Percentiles rank a stretch among this genome's conserved stretches.
Conservation (phyloP, 768 basidiomycete species). For the Suillus variegatus region DNA sequence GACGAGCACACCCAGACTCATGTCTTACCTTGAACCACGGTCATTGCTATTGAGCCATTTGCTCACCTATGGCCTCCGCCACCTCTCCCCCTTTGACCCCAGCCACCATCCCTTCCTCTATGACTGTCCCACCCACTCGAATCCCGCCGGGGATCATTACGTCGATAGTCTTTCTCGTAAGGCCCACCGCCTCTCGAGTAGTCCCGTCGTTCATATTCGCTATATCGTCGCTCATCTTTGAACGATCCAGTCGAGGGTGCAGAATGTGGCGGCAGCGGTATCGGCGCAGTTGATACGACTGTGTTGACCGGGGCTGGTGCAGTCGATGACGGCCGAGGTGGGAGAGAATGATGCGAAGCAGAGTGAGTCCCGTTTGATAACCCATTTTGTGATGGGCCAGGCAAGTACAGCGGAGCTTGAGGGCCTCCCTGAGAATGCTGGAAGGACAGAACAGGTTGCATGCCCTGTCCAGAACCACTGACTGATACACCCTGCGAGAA, state of each 20-base stretch:
- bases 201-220: conserved; percentile 8
- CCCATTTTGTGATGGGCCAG: not conserved
- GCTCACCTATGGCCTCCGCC: not conserved
- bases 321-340: not conserved
- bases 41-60: not conserved
- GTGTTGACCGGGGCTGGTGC: not conserved
- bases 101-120: conserved; percentile 11
- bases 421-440: not conserved
- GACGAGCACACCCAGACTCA: not conserved
- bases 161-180: conserved; percentile 17
- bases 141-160: conserved; percentile 21
- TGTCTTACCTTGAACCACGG: not conserved
- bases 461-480: not conserved
- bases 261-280: conserved; percentile 19
- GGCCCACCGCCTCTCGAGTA: conserved; percentile 9
- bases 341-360: not conserved
- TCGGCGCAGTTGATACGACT: conserved; percentile 13
- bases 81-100: conserved; percentile 10
- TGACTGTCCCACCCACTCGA: conserved; percentile 12
- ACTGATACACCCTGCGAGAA: not conserved
- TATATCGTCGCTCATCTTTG: conserved; percentile 20
- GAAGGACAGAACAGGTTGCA: not conserved
- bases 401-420: not conserved
- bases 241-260: conserved; percentile 15
- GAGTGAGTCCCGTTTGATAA: not conserved